Evolutionary conservation across 2,329 filamentous ascomycete species (phyloP).

Genomic region (Trichoderma sp.): DNA sequence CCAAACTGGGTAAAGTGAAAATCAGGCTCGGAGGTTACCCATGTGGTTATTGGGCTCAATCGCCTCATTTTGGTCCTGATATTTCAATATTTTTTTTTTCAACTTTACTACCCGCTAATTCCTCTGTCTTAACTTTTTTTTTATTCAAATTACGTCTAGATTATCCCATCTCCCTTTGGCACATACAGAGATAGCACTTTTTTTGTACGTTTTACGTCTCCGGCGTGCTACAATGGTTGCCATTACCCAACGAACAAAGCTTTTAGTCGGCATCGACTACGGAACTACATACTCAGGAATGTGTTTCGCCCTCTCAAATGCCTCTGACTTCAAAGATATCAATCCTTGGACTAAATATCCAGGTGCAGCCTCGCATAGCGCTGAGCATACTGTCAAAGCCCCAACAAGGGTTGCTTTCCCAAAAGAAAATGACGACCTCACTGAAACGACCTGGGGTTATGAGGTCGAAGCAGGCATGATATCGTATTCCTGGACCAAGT

Average conservation of each 20-base stretch:
- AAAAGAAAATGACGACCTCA: not conserved
- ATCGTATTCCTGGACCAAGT: not conserved
- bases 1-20: not conserved
- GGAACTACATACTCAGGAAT: not conserved
- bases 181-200: too few species aligned
- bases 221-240: not conserved
- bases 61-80: not conserved
- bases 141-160: too few species aligned
- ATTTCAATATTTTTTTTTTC: accelerated
- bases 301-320: not conserved
- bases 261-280: not conserved
- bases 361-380: not conserved
- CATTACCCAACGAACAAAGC: not conserved
- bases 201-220: too few species aligned
- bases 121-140: not conserved
- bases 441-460: not conserved
- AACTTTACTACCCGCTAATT: not conserved
- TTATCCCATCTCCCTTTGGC: not conserved
- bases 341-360: not conserved
- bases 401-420: not conserved
- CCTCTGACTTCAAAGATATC: not conserved
- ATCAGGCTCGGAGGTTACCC: not conserved
- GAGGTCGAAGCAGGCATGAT: not conserved
- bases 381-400: not conserved
- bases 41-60: not conserved